Evolutionary conservation across 2,329 filamentous ascomycete species (phyloP).

Genomic region (Fusarium aywerte): DNA sequence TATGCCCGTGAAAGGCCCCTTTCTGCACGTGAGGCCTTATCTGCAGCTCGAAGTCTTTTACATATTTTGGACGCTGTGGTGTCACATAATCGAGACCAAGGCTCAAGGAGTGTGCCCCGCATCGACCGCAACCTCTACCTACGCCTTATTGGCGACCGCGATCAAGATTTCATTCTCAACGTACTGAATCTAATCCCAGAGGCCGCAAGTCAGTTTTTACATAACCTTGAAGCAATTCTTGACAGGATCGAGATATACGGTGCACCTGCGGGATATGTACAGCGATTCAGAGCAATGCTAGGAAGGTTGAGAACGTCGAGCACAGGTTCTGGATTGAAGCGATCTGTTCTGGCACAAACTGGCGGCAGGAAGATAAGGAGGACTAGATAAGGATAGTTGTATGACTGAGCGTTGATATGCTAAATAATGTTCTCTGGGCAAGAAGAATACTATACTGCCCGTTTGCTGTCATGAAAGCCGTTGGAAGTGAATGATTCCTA

Average conservation of each 20-base stretch:
- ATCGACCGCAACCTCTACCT: constrained; percentile 60
- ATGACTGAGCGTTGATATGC: not conserved
- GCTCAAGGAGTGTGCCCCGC: constrained; percentile 41
- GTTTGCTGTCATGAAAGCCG: constrained; percentile 14
- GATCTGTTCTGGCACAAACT: constrained; percentile 43
- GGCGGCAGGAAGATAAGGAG: constrained; percentile 49
- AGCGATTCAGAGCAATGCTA: constrained; percentile 50
- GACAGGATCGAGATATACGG: constrained; percentile 50
- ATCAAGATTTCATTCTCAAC: constrained; percentile 58
- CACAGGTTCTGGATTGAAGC: constrained; percentile 48
- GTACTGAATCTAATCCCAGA: constrained; percentile 58
- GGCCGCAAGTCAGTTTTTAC: constrained; percentile 56
- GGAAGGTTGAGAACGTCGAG: constrained; percentile 47
- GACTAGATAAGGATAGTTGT: constrained; percentile 47
- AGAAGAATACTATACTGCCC: not conserved
- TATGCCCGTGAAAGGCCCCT: constrained; percentile 54
- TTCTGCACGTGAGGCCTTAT: constrained; percentile 52
- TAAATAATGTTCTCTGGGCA: not conserved
- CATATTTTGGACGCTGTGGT: constrained; percentile 60
- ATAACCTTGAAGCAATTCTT: constrained; percentile 51
- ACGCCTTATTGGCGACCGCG: constrained; percentile 58
- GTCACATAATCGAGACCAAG: constrained; percentile 53
- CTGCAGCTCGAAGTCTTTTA: constrained; percentile 60
- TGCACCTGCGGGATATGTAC: constrained; percentile 52
- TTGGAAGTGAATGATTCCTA: not conserved